These are phyloP conservation scores for Gentiana macrophylla DNA, from an alignment of 257 asterid species.

Conservation along the genomic window DNA sequence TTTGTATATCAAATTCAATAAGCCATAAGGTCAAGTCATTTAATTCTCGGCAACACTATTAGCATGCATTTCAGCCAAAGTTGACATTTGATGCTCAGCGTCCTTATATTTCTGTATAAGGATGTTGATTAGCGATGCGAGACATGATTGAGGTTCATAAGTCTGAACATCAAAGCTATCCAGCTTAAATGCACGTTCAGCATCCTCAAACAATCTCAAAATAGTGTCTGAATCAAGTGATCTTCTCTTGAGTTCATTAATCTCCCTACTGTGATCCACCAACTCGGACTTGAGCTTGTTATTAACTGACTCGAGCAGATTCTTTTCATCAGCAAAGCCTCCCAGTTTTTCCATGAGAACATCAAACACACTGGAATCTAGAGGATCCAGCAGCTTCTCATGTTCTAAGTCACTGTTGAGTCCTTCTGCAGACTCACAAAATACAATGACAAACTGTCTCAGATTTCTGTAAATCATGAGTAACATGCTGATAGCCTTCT, in stretches of 20 bases:
- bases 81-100: slow-evolving; percentile 38
- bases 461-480: slow-evolving; percentile 38
- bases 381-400: slow-evolving; percentile 33
- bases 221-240: slow-evolving; percentile 40
- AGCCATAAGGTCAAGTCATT: slow-evolving; percentile 41
- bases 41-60: slow-evolving; percentile 43
- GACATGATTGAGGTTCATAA: slow-evolving; percentile 38
- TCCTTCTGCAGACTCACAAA: slow-evolving; percentile 27
- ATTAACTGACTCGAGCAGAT: slow-evolving; percentile 43
- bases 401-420: slow-evolving; percentile 21
- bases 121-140: slow-evolving; percentile 47
- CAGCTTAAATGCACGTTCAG: slow-evolving; percentile 42
- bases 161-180: slow-evolving; percentile 28
- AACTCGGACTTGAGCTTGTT: slow-evolving; percentile 46
- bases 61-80: slow-evolving; percentile 28
- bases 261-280: slow-evolving; percentile 34
- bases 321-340: slow-evolving; percentile 36
- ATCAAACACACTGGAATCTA: slow-evolving; percentile 34
- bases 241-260: slow-evolving; percentile 40
- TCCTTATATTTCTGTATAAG: slow-evolving; percentile 57
- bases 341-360: slow-evolving; percentile 46
- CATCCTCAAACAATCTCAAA: slow-evolving; percentile 42
- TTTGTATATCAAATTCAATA: slow-evolving; percentile 58
- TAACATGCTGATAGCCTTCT: slow-evolving; percentile 33
- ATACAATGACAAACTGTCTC: slow-evolving; percentile 32